These are phyloP conservation scores for Coemansia sp. DNA, from an alignment of 192 early-diverging fungal genomes.

Conservation along the genomic window DNA sequence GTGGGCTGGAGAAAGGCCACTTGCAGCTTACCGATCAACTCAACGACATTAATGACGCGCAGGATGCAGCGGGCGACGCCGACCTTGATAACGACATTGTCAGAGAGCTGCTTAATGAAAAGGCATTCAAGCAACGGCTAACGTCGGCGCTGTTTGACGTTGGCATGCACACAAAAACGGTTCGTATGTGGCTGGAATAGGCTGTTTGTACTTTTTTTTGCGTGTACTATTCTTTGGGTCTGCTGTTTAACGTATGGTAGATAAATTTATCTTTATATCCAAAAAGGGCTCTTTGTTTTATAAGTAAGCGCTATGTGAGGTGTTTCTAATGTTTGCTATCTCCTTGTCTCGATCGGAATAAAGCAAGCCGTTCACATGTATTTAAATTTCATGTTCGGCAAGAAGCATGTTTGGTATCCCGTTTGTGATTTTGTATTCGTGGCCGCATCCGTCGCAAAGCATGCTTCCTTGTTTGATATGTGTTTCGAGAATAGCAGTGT, in stretches of 20 bases:
- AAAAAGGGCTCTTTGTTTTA: too few species aligned
- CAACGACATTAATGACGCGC: slow-evolving; percentile 55
- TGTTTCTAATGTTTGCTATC: too few species aligned
- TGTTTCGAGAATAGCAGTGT: slow-evolving; percentile 82
- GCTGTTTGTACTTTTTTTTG: background rate
- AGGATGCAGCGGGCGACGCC: slow-evolving; percentile 45
- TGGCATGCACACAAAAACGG: slow-evolving; percentile 83
- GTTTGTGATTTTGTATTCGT: slow-evolving; percentile 88
- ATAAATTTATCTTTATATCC: background rate
- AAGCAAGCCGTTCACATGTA: background rate
- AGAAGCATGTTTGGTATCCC: slow-evolving; percentile 93
- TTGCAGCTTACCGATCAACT: slow-evolving; percentile 53
- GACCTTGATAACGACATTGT: slow-evolving; percentile 56
- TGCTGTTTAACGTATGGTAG: background rate
- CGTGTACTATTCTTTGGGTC: background rate
- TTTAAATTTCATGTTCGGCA: slow-evolving; percentile 68
- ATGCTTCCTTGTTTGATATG: slow-evolving; percentile 86
- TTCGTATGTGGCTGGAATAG: slow-evolving; percentile 73
- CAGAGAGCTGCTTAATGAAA: slow-evolving; percentile 58
- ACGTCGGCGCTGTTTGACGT: slow-evolving; percentile 86
- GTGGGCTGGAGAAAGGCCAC: slow-evolving; percentile 49
- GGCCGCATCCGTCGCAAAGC: slow-evolving; percentile 87
- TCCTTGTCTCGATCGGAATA: background rate
- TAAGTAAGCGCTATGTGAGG: too few species aligned
- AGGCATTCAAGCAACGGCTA: slow-evolving; percentile 77